A percentile compares a stretch with the other conserved stretches of the same genome.
Conservation (phyloP, 1,139 yeast species). For the Groenewaldozyma sp. region DNA sequence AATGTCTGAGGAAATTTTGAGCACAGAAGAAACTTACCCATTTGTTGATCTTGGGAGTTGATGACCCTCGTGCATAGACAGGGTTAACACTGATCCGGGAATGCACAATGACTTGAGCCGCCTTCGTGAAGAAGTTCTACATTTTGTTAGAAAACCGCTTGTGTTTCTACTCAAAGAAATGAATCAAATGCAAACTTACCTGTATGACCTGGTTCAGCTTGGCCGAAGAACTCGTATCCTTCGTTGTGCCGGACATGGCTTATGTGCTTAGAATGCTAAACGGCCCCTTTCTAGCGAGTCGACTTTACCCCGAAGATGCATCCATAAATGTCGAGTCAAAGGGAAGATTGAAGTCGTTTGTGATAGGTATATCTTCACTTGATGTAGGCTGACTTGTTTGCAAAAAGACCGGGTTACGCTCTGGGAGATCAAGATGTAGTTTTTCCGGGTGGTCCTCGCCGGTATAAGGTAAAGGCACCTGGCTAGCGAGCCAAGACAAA, state of each 20-base stretch:
- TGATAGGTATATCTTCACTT: no score
- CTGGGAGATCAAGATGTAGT: no score
- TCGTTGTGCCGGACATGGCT: constrained; percentile 1
- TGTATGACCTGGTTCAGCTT: constrained; percentile 34
- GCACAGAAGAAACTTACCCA: constrained; percentile 21
- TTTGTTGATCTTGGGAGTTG: constrained; percentile 26
- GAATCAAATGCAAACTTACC: constrained; percentile 16
- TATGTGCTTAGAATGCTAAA: no score
- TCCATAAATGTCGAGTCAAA: no score
- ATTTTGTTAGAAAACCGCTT: constrained; percentile 7
- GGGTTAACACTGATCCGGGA: constrained; percentile 27
- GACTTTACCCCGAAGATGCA: no score
- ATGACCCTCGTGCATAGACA: constrained; percentile 14
- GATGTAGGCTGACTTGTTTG: no score
- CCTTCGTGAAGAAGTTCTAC: constrained; percentile 59
- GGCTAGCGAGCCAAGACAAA: no score
- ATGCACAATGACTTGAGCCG: constrained; percentile 52
- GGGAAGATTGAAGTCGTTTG: no score
- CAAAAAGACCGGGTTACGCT: no score
- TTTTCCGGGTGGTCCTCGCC: no score
- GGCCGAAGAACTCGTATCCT: constrained; percentile 10
- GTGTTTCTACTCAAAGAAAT: background rate
- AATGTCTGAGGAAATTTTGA: constrained; percentile 3
- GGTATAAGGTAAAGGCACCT: no score
- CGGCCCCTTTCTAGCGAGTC: constrained; percentile 1